A percentile compares a stretch with the other conserved stretches of the same genome.
Conservation (phyloP, 768 basidiomycete species). For the Tricholoma bakamatsutake region DNA sequence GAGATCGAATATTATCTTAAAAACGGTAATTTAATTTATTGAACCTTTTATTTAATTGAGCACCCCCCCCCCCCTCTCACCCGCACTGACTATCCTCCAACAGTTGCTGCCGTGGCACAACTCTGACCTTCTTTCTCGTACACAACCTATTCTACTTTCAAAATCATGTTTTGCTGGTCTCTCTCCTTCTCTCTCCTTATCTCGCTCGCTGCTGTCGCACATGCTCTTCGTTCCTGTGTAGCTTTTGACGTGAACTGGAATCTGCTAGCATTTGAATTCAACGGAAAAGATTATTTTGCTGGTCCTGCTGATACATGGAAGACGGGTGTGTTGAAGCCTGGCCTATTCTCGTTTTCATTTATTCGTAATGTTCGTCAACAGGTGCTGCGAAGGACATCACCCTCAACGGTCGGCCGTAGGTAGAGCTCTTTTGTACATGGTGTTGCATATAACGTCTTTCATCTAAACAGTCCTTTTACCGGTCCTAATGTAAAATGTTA, state of each 20-base stretch:
- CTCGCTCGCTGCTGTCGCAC: conserved; percentile 12
- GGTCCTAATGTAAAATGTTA: conserved; percentile 62
- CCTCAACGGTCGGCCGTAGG: conserved; percentile 72
- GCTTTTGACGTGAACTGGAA: conserved; percentile 80
- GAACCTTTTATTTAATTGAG: too few species aligned
- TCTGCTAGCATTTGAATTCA: conserved; percentile 79
- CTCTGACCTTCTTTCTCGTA: conserved; percentile 1
- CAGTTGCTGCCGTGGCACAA: conserved; percentile 1
- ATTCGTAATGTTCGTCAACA: conserved; percentile 16
- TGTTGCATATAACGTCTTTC: neutral
- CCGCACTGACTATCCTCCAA: too few species aligned
- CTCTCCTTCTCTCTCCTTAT: conserved; percentile 14
- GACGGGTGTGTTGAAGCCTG: conserved; percentile 32
- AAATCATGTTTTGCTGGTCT: conserved; percentile 7
- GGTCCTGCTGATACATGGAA: conserved; percentile 69
- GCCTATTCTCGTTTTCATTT: neutral
- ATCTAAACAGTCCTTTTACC: conserved; percentile 51
- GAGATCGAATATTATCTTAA: too few species aligned
- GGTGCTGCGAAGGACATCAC: conserved; percentile 66
- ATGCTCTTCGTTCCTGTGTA: conserved; percentile 43
- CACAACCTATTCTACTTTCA: neutral
- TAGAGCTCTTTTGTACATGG: conserved; percentile 2
- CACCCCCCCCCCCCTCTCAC: too few species aligned
- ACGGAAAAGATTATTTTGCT: conserved; percentile 79
- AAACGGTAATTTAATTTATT: too few species aligned